A percentile compares a stretch with the other conserved stretches of the same genome.
phyloP scores from a whole-genome alignment of 108 stramenopile genomes.

The Conticribra weissflogii region DNA sequence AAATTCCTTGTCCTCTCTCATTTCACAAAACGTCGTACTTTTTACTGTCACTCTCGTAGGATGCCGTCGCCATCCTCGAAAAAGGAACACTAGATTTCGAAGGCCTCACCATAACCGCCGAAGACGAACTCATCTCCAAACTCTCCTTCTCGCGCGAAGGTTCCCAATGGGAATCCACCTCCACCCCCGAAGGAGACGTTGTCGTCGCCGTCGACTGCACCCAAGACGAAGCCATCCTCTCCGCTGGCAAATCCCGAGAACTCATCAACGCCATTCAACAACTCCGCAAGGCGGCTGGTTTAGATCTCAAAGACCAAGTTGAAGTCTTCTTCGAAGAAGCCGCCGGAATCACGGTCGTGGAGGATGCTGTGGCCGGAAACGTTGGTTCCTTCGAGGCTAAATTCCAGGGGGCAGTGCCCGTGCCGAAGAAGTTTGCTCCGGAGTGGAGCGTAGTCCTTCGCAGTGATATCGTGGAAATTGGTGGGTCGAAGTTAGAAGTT shows the following conservation, averaged over 20 bases:
- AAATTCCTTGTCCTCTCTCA: too few relatives aligned
- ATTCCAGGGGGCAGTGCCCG: conserved; percentile 82
- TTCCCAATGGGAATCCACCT: conserved; percentile 87
- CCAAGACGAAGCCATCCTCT: conserved; percentile 93
- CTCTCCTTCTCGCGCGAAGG: conserved; percentile 92
- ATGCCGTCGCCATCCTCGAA: conserved; percentile 82
- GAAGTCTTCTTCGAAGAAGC: conserved; percentile 90
- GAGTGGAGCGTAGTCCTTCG: conserved; percentile 67
- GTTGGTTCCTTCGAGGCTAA: conserved; percentile 73
- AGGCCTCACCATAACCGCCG: conserved; percentile 76
- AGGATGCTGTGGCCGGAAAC: conserved; percentile 74
- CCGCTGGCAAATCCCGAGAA: conserved; percentile 92
- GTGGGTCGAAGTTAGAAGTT: conserved; percentile 72
- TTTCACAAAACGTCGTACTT: too few relatives aligned
- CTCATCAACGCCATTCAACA: conserved; percentile 97
- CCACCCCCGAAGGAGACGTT: conserved; percentile 85
- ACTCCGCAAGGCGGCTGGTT: conserved; percentile 92
- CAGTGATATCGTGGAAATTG: conserved; percentile 75
- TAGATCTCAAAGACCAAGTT: conserved; percentile 86
- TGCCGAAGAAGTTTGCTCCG: conserved; percentile 77
- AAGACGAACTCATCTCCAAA: conserved; percentile 87
- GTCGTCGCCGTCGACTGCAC: conserved; percentile 96
- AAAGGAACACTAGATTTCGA: conserved; percentile 81
- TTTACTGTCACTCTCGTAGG: conserved; percentile 20
- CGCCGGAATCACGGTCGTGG: conserved; percentile 63